Evolutionary conservation across 306 rosid species (phyloP).

Genomic region (Dryas drummondii): DNA sequence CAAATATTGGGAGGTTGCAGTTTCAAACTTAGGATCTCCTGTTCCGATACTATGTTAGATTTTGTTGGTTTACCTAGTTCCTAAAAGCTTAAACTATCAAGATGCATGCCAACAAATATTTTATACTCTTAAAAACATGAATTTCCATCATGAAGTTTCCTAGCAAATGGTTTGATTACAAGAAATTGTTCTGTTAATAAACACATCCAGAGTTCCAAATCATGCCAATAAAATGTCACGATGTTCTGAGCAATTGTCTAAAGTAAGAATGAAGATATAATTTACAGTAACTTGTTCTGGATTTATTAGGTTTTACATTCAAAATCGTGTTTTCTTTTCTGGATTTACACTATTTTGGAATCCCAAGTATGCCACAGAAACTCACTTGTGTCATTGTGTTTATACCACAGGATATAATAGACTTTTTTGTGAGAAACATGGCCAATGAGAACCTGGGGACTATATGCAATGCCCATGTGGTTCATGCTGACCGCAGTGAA

Average conservation of each 20-base stretch:
- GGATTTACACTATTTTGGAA: slow-evolving; percentile 4
- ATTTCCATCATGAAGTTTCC: not conserved
- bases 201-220: not conserved
- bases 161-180: not conserved
- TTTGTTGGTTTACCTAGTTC: not conserved
- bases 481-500: slow-evolving; percentile 77
- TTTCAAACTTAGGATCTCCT: not conserved
- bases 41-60: not conserved
- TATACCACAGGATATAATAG: slow-evolving; percentile 60
- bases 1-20: not conserved
- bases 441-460: slow-evolving; percentile 69
- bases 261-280: not conserved
- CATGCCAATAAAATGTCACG: not conserved
- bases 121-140: not conserved
- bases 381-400: slow-evolving; percentile 20
- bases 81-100: not conserved
- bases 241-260: not conserved
- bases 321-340: not conserved
- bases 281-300: not conserved
- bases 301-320: not conserved
- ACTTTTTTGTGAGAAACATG: slow-evolving; percentile 67
- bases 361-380: not conserved
- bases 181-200: not conserved
- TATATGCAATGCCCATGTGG: slow-evolving; percentile 94
- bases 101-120: not conserved